Evolutionary conservation across 2,329 filamentous ascomycete genomes (phyloP), one percentile per base, ranked within the genome.

Genomic region (Trichophyton schoenleinii): DNA sequence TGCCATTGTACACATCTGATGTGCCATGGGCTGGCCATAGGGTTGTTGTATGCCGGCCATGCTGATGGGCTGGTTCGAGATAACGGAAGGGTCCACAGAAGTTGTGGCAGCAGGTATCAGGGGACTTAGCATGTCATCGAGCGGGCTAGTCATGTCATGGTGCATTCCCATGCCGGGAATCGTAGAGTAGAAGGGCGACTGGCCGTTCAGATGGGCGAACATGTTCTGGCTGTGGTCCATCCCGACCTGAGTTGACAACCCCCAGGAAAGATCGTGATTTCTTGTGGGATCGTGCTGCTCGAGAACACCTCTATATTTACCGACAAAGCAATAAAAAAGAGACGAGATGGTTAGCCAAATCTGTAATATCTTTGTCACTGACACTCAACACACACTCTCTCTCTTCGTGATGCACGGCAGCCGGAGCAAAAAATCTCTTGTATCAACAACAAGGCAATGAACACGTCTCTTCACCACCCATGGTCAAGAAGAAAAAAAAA

Each of bases 381-480:
- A 36, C 25, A 28, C 25, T 1, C 25, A 18, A 25, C 25, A 28
- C 25, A 6, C 25, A 28, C 3, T 28, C 25, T 28, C 25, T 28
- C 25, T 8, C n/a, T 9, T 22, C n/a, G 44, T 28, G 46, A 49
- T 22, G 46, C 46, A 49, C 46, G 20, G 20, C 44, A 58, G 34
- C 34, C 34, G 34, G 57, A 20, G 36, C 15, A 9, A 28, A 6
- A 6, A 8, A 31, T 18, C 38, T 25, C 3, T 22, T 22, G 2
- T 22, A 22, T 22, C 22, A 22, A 22, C 55, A 58, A 31, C 55
- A 58, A 41, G 36, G 31, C 55, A 41, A 58, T 15, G 36, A 58
- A 42, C 34, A 42, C 22, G 36, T 42, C 55, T 58, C 55, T 36
- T 36, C 53, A 57, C 55, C 53, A 57, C 18, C 55, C 55, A 58